phyloP scores from a whole-genome alignment of 108 stramenopile species.

The Parmales sp. region DNA sequence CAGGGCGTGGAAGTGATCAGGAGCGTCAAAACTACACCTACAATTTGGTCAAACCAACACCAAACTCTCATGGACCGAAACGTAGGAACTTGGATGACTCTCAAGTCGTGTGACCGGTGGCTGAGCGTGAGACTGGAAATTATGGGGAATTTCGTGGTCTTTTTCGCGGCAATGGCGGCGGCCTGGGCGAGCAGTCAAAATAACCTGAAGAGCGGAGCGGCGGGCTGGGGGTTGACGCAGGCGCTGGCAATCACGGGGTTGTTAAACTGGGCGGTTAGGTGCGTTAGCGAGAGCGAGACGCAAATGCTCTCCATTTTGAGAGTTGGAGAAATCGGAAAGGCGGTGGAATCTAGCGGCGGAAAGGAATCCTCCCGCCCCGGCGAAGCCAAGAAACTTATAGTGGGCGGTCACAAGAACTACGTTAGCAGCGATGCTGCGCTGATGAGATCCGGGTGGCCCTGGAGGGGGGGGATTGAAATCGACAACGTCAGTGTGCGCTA shows the following conservation, averaged over 20 bases:
- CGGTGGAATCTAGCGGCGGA: neutral
- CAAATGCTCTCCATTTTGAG: neutral
- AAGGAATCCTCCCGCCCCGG: constrained; percentile 15
- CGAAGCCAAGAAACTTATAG: neutral
- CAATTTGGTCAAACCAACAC: neutral
- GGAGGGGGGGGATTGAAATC: constrained; percentile 56
- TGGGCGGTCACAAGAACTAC: neutral
- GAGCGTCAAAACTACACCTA: neutral
- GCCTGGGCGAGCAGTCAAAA: constrained; percentile 42
- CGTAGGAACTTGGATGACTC: constrained; percentile 16
- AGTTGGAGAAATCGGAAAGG: neutral
- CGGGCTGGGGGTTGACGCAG: constrained; percentile 74
- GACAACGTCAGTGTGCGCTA: constrained; percentile 65
- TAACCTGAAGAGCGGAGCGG: constrained; percentile 43
- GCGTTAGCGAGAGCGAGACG: constrained; percentile 10
- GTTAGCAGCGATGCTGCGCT: constrained; percentile 17
- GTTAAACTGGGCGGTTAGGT: constrained; percentile 60
- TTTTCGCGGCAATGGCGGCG: constrained; percentile 48
- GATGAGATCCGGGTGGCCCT: constrained; percentile 53
- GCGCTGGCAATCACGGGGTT: constrained; percentile 65
- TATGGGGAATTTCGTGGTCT: constrained; percentile 56
- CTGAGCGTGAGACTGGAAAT: constrained; percentile 60
- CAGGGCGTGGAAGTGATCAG: constrained; percentile 45
- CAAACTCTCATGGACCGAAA: neutral
- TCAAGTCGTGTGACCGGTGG: constrained; percentile 68